Evolutionary conservation across 495 filamentous ascomycete genomes (phyloP).

Genomic region (Aspergillus wentii): DNA sequence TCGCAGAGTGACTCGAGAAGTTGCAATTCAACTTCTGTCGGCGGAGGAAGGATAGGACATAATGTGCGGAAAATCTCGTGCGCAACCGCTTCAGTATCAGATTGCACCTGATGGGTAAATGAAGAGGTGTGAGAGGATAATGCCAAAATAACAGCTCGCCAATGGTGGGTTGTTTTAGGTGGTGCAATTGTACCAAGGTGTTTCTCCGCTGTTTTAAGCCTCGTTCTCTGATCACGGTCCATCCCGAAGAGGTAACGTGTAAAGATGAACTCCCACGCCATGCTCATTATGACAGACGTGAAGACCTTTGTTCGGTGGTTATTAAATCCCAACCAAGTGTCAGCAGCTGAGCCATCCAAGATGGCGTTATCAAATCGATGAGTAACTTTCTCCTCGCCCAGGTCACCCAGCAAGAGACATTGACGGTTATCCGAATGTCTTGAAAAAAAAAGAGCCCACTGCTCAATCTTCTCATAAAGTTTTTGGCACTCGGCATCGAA

Average conservation of each 20-base stretch:
- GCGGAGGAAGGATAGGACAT: constrained; percentile 75
- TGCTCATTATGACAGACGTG: constrained; percentile 95
- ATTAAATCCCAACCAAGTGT: constrained; percentile 77
- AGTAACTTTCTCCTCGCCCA: constrained; percentile 83
- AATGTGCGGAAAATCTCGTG: constrained; percentile 78
- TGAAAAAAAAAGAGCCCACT: constrained; percentile 94
- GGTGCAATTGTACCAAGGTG: constrained; percentile 80
- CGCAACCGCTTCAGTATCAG: constrained; percentile 85
- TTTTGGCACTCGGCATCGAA: constrained; percentile 92
- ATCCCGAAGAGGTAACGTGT: constrained; percentile 97
- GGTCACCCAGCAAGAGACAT: constrained; percentile 72
- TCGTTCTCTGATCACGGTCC: constrained; percentile 94
- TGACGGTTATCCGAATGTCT: constrained; percentile 87
- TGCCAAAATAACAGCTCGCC: constrained; percentile 90
- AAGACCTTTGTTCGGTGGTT: constrained; percentile 85
- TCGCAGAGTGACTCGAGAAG: constrained; percentile 76
- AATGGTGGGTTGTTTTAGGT: constrained; percentile 77
- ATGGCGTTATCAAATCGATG: constrained; percentile 90
- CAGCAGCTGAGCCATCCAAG: constrained; percentile 87
- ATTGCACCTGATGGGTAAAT: constrained; percentile 69
- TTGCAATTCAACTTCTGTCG: constrained; percentile 64
- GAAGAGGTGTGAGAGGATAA: constrained; percentile 70
- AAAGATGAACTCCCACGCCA: constrained; percentile 98
- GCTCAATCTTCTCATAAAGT: constrained; percentile 87
- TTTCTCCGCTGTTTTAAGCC: constrained; percentile 93